Evolutionary conservation across 2,329 filamentous ascomycete species (phyloP).

Genomic region (Pseudocercospora eumusae): DNA sequence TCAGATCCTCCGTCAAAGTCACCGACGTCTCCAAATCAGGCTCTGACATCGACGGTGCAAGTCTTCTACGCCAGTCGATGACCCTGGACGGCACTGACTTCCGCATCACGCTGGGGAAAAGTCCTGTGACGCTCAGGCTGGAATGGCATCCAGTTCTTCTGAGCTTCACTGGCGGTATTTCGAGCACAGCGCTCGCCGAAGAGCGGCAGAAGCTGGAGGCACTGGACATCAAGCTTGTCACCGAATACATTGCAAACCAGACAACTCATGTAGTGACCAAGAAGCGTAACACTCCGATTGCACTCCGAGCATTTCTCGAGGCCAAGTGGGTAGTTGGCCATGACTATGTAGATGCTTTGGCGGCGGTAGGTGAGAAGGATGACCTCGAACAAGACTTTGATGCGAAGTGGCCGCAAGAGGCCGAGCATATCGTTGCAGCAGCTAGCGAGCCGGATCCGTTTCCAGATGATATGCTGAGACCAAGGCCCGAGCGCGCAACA

Average conservation of each 20-base stretch:
- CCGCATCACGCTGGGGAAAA: slow-evolving; percentile 68
- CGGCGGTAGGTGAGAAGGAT: slow-evolving; percentile 55
- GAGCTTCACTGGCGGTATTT: slow-evolving; percentile 75
- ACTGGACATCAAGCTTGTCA: slow-evolving; percentile 83
- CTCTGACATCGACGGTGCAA: slow-evolving; percentile 72
- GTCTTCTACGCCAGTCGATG: slow-evolving; percentile 54
- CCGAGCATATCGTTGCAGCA: slow-evolving; percentile 69
- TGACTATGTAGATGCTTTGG: slow-evolving; percentile 71
- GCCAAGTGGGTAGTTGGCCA: slow-evolving; percentile 74
- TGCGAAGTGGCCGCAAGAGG: slow-evolving; percentile 72
- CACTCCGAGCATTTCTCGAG: slow-evolving; percentile 81
- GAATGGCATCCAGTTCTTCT: slow-evolving; percentile 80
- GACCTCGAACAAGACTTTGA: slow-evolving; percentile 77
- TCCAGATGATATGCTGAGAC: slow-evolving; percentile 64
- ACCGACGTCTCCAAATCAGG: slow-evolving; percentile 86
- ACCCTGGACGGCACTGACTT: slow-evolving; percentile 56
- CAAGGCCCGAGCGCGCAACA: slow-evolving; percentile 64
- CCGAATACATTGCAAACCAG: slow-evolving; percentile 66
- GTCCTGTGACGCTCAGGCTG: slow-evolving; percentile 43
- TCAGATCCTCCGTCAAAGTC: slow-evolving; percentile 69
- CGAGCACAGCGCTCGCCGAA: slow-evolving; percentile 62
- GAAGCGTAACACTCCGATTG: slow-evolving; percentile 87
- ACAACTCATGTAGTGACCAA: slow-evolving; percentile 88
- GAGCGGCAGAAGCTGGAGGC: slow-evolving; percentile 70
- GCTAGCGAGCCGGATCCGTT: slow-evolving; percentile 74